phyloP scores from a whole-genome alignment of 2,329 filamentous ascomycete genomes.

The Xylaria arbuscula region DNA sequence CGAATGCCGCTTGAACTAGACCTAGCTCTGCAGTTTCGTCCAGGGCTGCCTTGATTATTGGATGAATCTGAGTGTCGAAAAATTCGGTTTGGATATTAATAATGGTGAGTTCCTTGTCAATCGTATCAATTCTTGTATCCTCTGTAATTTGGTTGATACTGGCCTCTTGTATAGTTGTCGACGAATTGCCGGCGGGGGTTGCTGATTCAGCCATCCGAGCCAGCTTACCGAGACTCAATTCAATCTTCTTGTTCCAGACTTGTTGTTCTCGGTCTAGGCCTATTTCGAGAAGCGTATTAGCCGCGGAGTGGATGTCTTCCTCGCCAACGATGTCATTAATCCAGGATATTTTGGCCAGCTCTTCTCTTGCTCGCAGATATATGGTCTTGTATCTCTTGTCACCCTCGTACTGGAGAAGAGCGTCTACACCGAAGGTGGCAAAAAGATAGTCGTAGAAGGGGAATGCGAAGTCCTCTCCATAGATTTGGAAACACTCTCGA shows the following conservation, averaged over 20 bases:
- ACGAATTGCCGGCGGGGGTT: slow-evolving; percentile 48
- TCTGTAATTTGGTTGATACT: slow-evolving; percentile 42
- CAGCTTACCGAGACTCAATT: slow-evolving; percentile 89
- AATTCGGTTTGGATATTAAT: slow-evolving; percentile 84
- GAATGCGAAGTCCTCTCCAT: slow-evolving; percentile 74
- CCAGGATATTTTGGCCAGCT: slow-evolving; percentile 86
- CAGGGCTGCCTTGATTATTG: slow-evolving; percentile 76
- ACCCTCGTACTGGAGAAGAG: slow-evolving; percentile 76
- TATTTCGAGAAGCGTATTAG: slow-evolving; percentile 74
- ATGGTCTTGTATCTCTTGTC: slow-evolving; percentile 79
- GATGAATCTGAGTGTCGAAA: slow-evolving; percentile 73
- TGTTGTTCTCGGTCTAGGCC: slow-evolving; percentile 79
- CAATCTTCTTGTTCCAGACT: slow-evolving; percentile 92
- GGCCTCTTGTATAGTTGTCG: slow-evolving; percentile 45
- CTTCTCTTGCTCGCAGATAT: slow-evolving; percentile 78
- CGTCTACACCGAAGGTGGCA: slow-evolving; percentile 70
- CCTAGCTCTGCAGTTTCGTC: slow-evolving; percentile 83
- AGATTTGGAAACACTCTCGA: slow-evolving; percentile 68
- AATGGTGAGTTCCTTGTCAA: slow-evolving; percentile 73
- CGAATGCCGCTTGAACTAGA: slow-evolving; percentile 77
- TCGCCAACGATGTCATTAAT: slow-evolving; percentile 90
- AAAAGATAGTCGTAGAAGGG: slow-evolving; percentile 86
- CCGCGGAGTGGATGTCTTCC: slow-evolving; percentile 78
- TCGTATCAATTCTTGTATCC: slow-evolving; percentile 57
- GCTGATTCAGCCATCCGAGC: slow-evolving; percentile 73